These are phyloP conservation scores for Solanum chacoense DNA, from an alignment of 305 asterid genomes.

Conservation along the genomic window DNA sequence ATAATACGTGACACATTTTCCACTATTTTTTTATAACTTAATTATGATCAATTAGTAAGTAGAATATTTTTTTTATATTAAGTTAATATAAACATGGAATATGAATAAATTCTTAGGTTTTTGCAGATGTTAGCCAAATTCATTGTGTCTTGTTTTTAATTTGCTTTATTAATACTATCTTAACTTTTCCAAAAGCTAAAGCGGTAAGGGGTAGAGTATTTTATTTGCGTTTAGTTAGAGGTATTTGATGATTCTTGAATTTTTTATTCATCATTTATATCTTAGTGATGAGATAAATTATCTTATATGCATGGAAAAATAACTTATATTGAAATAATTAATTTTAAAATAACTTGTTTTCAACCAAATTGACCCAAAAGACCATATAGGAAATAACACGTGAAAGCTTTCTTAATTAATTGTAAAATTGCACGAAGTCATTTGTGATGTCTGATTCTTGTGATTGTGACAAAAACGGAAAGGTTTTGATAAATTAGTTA, in stretches of 20 bases:
- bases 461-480: background rate
- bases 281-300: too few relatives aligned
- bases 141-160: background rate
- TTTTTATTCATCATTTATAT: background rate
- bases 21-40: background rate
- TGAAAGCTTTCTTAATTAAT: background rate
- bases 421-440: background rate
- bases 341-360: background rate
- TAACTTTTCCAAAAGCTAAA: background rate
- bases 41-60: background rate
- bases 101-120: background rate
- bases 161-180: background rate
- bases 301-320: background rate
- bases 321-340: background rate
- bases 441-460: background rate
- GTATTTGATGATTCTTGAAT: background rate
- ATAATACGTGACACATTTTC: background rate
- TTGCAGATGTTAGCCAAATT: background rate
- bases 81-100: background rate
- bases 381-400: background rate
- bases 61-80: background rate
- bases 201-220: background rate
- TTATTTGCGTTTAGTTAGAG: background rate
- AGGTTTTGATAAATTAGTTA: background rate
- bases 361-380: background rate